These are phyloP conservation scores for Thielaviopsis cerberus DNA, from an alignment of 2,329 filamentous ascomycete genomes.

Conservation along the genomic window DNA sequence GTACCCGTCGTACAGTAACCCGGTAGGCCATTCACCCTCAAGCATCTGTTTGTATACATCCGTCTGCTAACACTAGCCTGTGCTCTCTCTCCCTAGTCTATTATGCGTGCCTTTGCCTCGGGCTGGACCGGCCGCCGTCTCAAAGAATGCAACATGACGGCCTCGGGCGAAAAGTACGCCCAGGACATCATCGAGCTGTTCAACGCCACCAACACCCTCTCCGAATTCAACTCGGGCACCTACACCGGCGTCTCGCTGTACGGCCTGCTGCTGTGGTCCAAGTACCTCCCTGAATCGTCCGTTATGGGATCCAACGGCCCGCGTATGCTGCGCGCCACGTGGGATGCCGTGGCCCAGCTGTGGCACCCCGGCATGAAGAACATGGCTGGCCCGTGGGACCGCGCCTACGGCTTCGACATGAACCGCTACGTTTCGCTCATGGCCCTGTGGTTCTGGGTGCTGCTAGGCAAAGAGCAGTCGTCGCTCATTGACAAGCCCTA, in stretches of 20 bases:
- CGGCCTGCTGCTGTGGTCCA: slow-evolving; percentile 38
- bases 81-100: no score
- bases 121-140: slow-evolving; percentile 38
- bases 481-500: slow-evolving; percentile 25
- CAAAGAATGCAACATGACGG: slow-evolving; percentile 39
- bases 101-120: slow-evolving; percentile 44
- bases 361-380: slow-evolving; percentile 42
- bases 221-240: slow-evolving; percentile 44
- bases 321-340: slow-evolving; percentile 33
- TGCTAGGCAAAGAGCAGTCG: slow-evolving; percentile 30
- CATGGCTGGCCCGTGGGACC: slow-evolving; percentile 46
- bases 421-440: slow-evolving; percentile 38
- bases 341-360: slow-evolving; percentile 31
- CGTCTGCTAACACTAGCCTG: no score
- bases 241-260: slow-evolving; percentile 44
- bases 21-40: slow-evolving; percentile 17
- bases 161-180: slow-evolving; percentile 36
- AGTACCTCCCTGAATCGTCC: slow-evolving; percentile 36
- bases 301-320: slow-evolving; percentile 33
- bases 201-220: slow-evolving; percentile 34
- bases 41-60: no score
- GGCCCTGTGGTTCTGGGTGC: slow-evolving; percentile 38
- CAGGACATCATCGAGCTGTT: slow-evolving; percentile 38
- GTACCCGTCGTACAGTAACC: slow-evolving; percentile 43
- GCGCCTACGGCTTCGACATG: slow-evolving; percentile 45